phyloP scores from a whole-genome alignment of 768 basidiomycete genomes.

The Calocera viscosa region DNA sequence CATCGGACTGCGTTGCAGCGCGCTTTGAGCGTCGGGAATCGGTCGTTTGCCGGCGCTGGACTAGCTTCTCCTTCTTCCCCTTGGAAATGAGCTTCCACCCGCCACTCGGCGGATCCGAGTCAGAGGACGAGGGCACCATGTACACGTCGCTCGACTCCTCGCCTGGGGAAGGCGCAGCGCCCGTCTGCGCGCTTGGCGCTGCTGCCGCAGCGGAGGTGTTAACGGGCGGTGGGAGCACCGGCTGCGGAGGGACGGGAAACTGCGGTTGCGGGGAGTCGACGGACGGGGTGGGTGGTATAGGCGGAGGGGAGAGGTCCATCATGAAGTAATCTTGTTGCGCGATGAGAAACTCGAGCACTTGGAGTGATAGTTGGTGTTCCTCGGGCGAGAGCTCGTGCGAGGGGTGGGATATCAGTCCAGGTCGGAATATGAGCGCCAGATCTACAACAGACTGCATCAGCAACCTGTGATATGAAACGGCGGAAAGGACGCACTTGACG shows the following conservation, averaged over 20 bases:
- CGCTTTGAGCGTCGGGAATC: not conserved
- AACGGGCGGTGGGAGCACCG: not conserved
- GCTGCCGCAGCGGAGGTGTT: not conserved
- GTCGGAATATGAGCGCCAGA: slow-evolving; percentile 93
- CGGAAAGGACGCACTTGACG: slow-evolving; percentile 53
- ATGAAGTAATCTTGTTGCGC: slow-evolving; percentile 94
- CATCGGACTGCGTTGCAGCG: too few species aligned
- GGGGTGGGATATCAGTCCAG: slow-evolving; percentile 84
- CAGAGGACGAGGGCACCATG: not conserved
- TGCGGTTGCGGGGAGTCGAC: not conserved
- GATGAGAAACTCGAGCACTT: slow-evolving; percentile 88
- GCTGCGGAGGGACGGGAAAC: not conserved
- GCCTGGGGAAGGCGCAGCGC: too few species aligned
- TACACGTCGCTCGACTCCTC: not conserved
- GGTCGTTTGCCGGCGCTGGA: not conserved
- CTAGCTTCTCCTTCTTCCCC: not conserved
- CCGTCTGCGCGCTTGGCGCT: not conserved
- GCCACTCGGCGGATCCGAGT: not conserved
- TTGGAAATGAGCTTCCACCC: not conserved
- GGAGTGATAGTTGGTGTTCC: slow-evolving; percentile 78
- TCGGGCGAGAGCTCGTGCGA: slow-evolving; percentile 71
- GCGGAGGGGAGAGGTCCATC: slow-evolving; percentile 69
- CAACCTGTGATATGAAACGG: not conserved
- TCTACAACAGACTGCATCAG: slow-evolving; percentile 37
- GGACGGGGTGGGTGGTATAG: slow-evolving; percentile 17